Evolutionary conservation across 2,329 filamentous ascomycete species (phyloP).

Genomic region (Phialophora tarda): DNA sequence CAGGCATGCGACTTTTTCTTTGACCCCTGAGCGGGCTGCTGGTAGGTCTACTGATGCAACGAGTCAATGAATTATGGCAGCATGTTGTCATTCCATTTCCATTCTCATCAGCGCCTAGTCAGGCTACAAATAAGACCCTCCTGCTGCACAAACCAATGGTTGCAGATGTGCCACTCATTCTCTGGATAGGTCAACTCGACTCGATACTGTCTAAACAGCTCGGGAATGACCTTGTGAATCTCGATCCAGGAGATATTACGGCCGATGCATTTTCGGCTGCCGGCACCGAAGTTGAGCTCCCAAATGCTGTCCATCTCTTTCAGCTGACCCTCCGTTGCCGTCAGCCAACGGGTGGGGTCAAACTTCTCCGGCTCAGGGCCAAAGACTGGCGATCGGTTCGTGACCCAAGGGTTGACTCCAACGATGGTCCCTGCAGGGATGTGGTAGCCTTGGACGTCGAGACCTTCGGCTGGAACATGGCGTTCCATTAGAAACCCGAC

Average conservation of each 20-base stretch:
- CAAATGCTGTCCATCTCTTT: conserved; percentile 48
- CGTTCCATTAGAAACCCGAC: conserved; percentile 41
- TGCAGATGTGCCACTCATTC: conserved; percentile 36
- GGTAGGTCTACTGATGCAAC: neutral
- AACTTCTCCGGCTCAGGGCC: conserved; percentile 37
- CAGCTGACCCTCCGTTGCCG: conserved; percentile 36
- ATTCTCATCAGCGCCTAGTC: conserved; percentile 17
- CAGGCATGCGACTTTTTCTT: neutral
- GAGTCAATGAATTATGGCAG: neutral
- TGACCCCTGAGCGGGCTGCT: neutral
- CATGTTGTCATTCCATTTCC: neutral
- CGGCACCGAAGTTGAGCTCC: conserved; percentile 54
- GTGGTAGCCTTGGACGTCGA: conserved; percentile 32
- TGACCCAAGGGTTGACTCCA: conserved; percentile 42
- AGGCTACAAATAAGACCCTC: conserved; percentile 34
- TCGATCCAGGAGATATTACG: conserved; percentile 38
- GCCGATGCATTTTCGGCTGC: conserved; percentile 52
- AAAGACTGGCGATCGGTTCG: conserved; percentile 35
- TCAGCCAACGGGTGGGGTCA: conserved; percentile 44
- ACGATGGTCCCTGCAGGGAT: conserved; percentile 34
- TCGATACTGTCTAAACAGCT: conserved; percentile 33
- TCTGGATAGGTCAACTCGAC: conserved; percentile 34
- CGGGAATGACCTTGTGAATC: conserved; percentile 39
- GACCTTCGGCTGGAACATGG: conserved; percentile 36
- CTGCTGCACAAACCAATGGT: conserved; percentile 39